Conservation (phyloP, 2,329 filamentous ascomycete genomes). For the Fonsecaea nubica region DNA sequence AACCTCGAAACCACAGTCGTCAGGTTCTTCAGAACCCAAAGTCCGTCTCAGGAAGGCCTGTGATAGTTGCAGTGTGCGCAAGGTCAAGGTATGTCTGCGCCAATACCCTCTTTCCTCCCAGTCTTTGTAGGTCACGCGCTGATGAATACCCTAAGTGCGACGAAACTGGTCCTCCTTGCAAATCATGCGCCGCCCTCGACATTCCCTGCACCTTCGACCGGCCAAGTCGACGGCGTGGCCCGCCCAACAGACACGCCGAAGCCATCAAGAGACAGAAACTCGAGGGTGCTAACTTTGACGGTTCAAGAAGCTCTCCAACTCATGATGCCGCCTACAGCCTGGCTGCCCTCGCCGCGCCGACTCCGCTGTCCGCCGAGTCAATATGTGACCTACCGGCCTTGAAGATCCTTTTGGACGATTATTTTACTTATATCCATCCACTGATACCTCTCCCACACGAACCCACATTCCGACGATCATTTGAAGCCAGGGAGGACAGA, state of each 20-base stretch:
- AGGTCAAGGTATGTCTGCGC: conserved; percentile 55
- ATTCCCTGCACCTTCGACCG: conserved; percentile 72
- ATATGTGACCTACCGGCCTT: conserved; percentile 53
- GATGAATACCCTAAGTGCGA: conserved; percentile 60
- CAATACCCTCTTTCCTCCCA: conserved; percentile 8
- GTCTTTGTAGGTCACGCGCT: conserved; percentile 6
- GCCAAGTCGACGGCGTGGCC: conserved; percentile 68
- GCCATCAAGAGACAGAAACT: conserved; percentile 68
- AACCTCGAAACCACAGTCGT: conserved; percentile 19
- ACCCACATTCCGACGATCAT: conserved; percentile 53
- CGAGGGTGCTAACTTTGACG: conserved; percentile 41
- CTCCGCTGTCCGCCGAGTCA: conserved; percentile 57
- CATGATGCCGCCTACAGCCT: conserved; percentile 59
- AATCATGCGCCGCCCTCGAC: conserved; percentile 68
- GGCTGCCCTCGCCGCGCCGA: conserved; percentile 55
- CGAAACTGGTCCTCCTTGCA: conserved; percentile 69
- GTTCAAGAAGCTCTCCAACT: conserved; percentile 52
- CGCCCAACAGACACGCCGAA: conserved; percentile 71
- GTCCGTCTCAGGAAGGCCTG: conserved; percentile 58
- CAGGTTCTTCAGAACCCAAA: conserved; percentile 41
- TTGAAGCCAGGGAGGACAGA: conserved; percentile 52
- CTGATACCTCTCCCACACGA: conserved; percentile 56
- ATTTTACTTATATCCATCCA: conserved; percentile 57
- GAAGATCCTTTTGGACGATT: conserved; percentile 53
- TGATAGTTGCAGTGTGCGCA: conserved; percentile 60